Conservation (phyloP, 2,329 filamentous ascomycete species). For the Epichloe coenophiala region DNA sequence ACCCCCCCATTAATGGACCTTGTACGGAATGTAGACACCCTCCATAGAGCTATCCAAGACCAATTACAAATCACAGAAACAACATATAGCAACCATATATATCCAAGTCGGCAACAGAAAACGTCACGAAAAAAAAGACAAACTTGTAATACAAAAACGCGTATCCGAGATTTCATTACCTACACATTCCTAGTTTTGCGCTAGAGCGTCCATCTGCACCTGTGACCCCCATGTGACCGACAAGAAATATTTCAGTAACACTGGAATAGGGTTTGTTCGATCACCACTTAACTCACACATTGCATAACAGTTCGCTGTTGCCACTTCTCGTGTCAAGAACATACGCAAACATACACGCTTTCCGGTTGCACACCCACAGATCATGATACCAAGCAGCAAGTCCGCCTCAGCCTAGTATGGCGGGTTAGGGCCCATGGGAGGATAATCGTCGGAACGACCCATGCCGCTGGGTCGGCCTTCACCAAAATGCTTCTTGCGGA, state of each 20-base stretch:
- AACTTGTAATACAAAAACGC: conserved; percentile 5
- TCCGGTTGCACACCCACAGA: background rate
- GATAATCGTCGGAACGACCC: conserved; percentile 36
- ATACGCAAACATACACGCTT: background rate
- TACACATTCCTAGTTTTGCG: background rate
- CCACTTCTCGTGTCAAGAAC: background rate
- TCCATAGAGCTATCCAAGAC: background rate
- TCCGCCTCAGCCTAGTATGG: conserved; percentile 26
- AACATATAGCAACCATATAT: background rate
- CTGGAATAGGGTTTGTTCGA: background rate
- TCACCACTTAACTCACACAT: background rate
- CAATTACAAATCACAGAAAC: background rate
- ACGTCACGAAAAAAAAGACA: background rate
- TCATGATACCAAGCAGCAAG: background rate
- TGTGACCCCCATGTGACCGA: background rate
- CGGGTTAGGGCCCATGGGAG: conserved; percentile 33
- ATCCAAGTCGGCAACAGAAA: background rate
- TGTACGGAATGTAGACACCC: background rate
- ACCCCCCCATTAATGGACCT: background rate
- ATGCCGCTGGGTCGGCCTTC: conserved; percentile 33
- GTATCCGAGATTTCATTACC: background rate
- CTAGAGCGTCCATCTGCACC: background rate
- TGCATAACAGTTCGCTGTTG: background rate
- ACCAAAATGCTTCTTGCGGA: conserved; percentile 74
- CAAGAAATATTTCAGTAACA: background rate